Conservation (phyloP, 1,284 basidiomycete genomes). For the Coniophora puteana region DNA sequence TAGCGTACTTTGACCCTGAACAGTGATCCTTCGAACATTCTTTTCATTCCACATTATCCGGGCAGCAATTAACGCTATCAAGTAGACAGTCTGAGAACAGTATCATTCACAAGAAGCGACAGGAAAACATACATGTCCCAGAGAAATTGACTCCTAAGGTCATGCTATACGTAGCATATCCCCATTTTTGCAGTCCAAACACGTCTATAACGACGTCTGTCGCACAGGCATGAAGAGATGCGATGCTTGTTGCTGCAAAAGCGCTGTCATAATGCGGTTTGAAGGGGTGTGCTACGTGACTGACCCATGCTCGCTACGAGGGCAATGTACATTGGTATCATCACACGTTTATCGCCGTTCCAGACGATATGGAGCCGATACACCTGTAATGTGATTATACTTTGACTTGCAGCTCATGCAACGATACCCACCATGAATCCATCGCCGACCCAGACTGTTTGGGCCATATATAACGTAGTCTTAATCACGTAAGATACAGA, state of each 20-base stretch:
- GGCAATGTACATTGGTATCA: slow-evolving; percentile 19
- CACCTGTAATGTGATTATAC: slow-evolving; percentile 14
- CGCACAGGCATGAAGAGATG: slow-evolving; percentile 20
- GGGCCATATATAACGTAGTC: slow-evolving; percentile 26
- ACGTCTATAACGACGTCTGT: slow-evolving; percentile 12
- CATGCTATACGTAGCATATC: slow-evolving; percentile 31
- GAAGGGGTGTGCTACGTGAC: background rate
- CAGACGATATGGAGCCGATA: slow-evolving; percentile 28
- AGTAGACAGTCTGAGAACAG: background rate
- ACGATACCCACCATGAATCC: slow-evolving; percentile 23
- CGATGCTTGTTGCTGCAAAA: slow-evolving; percentile 18
- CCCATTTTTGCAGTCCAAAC: slow-evolving; percentile 26
- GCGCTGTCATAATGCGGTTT: background rate
- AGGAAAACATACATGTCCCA: slow-evolving; percentile 27
- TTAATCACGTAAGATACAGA: slow-evolving; percentile 27
- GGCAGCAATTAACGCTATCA: slow-evolving; percentile 31
- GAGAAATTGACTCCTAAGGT: slow-evolving; percentile 34
- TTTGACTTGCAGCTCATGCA: background rate
- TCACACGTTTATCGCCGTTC: slow-evolving; percentile 14
- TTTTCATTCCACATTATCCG: slow-evolving; percentile 34
- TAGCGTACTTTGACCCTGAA: slow-evolving; percentile 19
- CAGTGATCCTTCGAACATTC: slow-evolving; percentile 15
- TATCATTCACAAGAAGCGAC: background rate
- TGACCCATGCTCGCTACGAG: slow-evolving; percentile 25
- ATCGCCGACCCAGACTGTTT: slow-evolving; percentile 30